phyloP scores from a whole-genome alignment of 2,329 filamentous ascomycete species.

The Claviceps sp. region DNA sequence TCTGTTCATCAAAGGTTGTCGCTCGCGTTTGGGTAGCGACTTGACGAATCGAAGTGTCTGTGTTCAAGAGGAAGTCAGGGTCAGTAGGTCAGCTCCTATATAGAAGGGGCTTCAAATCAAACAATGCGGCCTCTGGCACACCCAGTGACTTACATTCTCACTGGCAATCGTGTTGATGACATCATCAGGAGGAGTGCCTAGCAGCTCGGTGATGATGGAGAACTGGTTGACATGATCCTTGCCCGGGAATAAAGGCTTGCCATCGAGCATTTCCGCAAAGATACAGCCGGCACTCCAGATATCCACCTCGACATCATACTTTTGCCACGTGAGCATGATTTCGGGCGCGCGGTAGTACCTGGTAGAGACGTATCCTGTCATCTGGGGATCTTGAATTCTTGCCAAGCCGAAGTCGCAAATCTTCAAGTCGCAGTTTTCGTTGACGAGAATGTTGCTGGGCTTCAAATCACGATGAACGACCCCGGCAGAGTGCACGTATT shows the following conservation, averaged over 20 bases:
- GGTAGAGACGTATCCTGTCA: constrained; percentile 98
- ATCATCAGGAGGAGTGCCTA: constrained; percentile 93
- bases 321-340: constrained; percentile 99
- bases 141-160: constrained; percentile 60
- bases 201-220: constrained; percentile 95
- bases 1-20: constrained; percentile 73
- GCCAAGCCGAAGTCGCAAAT: constrained; percentile 98
- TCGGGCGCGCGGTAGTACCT: constrained; percentile 97
- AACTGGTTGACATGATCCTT: constrained; percentile 99
- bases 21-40: constrained; percentile 86
- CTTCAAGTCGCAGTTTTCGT: constrained; percentile 98
- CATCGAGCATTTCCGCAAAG: constrained; percentile 98
- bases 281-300: constrained; percentile 99
- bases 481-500: constrained; percentile 97
- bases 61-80: not conserved
- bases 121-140: not conserved
- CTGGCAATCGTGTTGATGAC: constrained; percentile 98
- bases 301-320: constrained; percentile 97
- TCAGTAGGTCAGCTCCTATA: not conserved
- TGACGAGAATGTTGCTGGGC: constrained; percentile 97
- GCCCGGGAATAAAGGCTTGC: constrained; percentile 93
- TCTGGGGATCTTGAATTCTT: constrained; percentile 96
- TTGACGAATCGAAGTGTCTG: constrained; percentile 95
- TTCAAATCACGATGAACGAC: constrained; percentile 97
- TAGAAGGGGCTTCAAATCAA: not conserved